phyloP scores from a whole-genome alignment of 2,329 filamentous ascomycete species.

The Fusarium brachygibbosum region DNA sequence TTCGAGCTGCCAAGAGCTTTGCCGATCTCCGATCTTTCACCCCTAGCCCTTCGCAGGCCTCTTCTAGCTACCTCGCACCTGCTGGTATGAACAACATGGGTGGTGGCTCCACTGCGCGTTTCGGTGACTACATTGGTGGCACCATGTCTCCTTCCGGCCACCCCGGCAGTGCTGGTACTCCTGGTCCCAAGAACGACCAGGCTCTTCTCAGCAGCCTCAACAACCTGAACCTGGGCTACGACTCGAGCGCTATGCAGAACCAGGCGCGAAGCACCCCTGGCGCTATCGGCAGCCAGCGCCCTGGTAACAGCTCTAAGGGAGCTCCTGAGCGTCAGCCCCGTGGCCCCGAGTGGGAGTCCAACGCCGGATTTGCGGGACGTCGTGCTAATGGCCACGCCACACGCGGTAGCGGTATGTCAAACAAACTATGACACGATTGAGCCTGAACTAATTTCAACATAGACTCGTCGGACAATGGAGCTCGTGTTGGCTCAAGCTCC shows the following conservation, averaged over 20 bases:
- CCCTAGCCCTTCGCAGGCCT: constrained; percentile 87
- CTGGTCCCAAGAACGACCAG: constrained; percentile 56
- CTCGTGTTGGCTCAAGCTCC: constrained; percentile 55
- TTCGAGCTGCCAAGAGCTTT: constrained; percentile 95
- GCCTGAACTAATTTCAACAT: constrained; percentile 27
- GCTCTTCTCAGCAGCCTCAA: constrained; percentile 63
- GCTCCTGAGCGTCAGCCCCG: constrained; percentile 74
- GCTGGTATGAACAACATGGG: constrained; percentile 69
- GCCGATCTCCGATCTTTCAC: constrained; percentile 96
- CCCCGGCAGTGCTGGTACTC: constrained; percentile 55
- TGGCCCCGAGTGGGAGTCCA: constrained; percentile 72
- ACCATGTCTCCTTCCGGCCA: constrained; percentile 54
- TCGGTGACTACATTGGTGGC: constrained; percentile 61
- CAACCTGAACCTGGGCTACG: constrained; percentile 66
- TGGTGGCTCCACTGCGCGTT: constrained; percentile 56
- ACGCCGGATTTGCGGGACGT: constrained; percentile 66
- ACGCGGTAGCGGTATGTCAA: constrained; percentile 69
- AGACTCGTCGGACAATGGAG: constrained; percentile 62
- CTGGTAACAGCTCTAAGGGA: constrained; percentile 58
- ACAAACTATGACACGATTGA: not conserved
- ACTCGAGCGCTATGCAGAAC: constrained; percentile 57
- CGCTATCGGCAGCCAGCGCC: constrained; percentile 75
- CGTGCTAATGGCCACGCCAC: constrained; percentile 73
- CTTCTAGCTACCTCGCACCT: constrained; percentile 78
- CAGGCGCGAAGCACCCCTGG: constrained; percentile 65